Conservation (phyloP, 2,329 filamentous ascomycete species). For the Trematosphaeria pertusa region DNA sequence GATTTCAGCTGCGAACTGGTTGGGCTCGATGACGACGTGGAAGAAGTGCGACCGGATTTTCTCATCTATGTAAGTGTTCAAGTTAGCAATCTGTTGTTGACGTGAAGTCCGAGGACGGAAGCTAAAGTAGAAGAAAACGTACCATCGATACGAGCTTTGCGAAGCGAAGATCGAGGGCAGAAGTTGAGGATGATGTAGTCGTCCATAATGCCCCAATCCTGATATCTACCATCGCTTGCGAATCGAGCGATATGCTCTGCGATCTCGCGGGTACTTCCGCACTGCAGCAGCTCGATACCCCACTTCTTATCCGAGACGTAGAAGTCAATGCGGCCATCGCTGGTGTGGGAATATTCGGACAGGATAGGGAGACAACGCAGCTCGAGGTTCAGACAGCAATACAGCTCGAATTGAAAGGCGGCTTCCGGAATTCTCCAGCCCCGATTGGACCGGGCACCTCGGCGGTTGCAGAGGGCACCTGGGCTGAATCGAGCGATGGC, state of each 20-base stretch:
- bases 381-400: constrained; percentile 14
- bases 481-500: constrained; percentile 22
- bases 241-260: constrained; percentile 15
- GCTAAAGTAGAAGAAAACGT: constrained; percentile 8
- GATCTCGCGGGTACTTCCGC: constrained; percentile 9
- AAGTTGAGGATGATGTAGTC: constrained; percentile 23
- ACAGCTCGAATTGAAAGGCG: constrained; percentile 16
- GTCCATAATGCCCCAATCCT: constrained; percentile 17
- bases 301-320: constrained; percentile 15
- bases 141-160: constrained; percentile 9
- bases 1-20: constrained; percentile 10
- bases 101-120: too few species aligned
- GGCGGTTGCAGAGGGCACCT: constrained; percentile 5
- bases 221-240: constrained; percentile 13
- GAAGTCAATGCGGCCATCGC: constrained; percentile 17
- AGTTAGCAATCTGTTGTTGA: constrained; percentile 4
- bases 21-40: constrained; percentile 16
- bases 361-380: constrained; percentile 18
- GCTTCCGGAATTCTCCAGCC: constrained; percentile 17
- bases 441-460: constrained; percentile 3
- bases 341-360: constrained; percentile 15
- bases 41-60: constrained; percentile 12
- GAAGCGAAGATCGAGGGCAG: constrained; percentile 16
- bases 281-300: constrained; percentile 20
- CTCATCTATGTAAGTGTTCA: constrained; percentile 7